Evolutionary conservation across 1,139 yeast genomes (phyloP), one percentile per base, ranked within the genome.

Genomic region (Pichia sp.): DNA sequence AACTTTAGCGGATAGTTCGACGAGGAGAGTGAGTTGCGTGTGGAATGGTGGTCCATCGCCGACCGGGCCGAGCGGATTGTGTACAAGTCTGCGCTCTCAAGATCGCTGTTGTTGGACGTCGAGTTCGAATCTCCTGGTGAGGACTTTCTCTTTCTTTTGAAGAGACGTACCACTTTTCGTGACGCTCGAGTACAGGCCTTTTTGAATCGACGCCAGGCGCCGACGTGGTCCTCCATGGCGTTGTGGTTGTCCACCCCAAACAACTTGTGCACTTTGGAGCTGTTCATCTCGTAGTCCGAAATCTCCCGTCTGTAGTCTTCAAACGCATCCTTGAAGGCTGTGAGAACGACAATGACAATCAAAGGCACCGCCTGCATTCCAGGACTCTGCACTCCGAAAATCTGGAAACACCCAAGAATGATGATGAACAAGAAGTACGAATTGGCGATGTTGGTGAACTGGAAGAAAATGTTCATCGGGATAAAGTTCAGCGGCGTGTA

Each of bases 381-480:
- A 0, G 85, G 85, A 45, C 72, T 71, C 11, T 83, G 83, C 45
- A 81, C 85, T 44, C 85, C 85, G 62, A 81, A 81, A 16, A 81
- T 80, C 50, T 74, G 74, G 61, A 81, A 75, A 69, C 55, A 68
- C 15, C 85, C 85, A 57, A 81, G 65, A 50, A 81, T 76, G 59
- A 79, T 75, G 64, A 80, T 68, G 26, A 73, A 67, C 54, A 81
- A 71, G 69, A 81, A 81, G 64, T 80, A 81, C 34, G 78, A 67
- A 63, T 81, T 81, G 56, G 86, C 86, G 50, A 80, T 74, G 60
- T 81, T 81, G 49, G 74, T 73, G 64, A 81, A 81, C 63, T 81
- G 85, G 58, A 74, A 69, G 23, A 69, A 62, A 34, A 81, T 67
- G 61, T 80, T 80, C 64, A 79, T 80, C 4, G 85, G 85, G 31